A percentile compares a stretch with the other conserved stretches of the same genome.
Conservation (phyloP, 345 rosid genomes). For the Aethionema arabicum region DNA sequence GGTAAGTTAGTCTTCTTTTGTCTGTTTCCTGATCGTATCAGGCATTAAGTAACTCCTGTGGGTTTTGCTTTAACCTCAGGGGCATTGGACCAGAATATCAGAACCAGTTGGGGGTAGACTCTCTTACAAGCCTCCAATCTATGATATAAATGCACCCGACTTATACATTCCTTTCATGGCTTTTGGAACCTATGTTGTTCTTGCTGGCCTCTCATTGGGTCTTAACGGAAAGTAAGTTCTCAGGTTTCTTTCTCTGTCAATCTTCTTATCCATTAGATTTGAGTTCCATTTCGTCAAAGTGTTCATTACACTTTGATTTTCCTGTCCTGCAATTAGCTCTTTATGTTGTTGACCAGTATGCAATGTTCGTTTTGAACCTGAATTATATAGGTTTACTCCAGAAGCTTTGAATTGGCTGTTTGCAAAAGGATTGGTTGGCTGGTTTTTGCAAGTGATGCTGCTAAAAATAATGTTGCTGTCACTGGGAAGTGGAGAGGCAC, state of each 20-base stretch:
- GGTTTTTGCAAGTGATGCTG: constrained; percentile 54
- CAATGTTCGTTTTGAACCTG: neutral
- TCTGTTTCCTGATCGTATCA: neutral
- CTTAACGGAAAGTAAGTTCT: constrained; percentile 54
- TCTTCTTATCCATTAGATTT: neutral
- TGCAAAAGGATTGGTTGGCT: constrained; percentile 53
- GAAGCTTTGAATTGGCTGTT: constrained; percentile 60
- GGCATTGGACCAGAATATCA: constrained; percentile 70
- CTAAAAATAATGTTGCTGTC: constrained; percentile 47
- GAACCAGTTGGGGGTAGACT: constrained; percentile 71
- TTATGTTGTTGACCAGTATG: neutral
- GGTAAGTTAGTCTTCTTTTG: constrained; percentile 39
- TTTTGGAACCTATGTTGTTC: constrained; percentile 64
- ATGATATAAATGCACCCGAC: constrained; percentile 77
- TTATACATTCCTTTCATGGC: constrained; percentile 78
- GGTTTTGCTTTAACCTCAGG: constrained; percentile 37
- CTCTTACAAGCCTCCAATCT: constrained; percentile 62
- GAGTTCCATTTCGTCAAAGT: neutral
- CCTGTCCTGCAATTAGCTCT: neutral
- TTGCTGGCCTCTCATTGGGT: constrained; percentile 64
- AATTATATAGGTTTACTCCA: constrained; percentile 40
- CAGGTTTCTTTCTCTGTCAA: neutral
- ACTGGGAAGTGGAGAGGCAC: constrained; percentile 55
- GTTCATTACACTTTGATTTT: no score
- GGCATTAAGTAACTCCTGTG: neutral